Base-by-base conservation (phyloP, 2,329 filamentous ascomycete genomes). In the Penicillium sp. region DNA sequence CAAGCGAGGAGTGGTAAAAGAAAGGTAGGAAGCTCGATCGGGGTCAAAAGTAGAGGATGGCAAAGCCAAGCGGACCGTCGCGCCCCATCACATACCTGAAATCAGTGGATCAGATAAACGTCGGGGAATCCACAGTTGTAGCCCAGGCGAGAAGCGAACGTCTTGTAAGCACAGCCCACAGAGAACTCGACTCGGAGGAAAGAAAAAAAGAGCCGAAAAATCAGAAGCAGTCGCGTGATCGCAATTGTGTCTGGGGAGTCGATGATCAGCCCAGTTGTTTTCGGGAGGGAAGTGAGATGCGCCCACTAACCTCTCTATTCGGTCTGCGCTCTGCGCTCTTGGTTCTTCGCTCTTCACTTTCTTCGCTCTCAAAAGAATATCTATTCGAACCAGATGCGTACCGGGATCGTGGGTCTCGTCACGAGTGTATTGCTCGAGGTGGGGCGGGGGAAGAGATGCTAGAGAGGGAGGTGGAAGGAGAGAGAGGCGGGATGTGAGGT, bases 221-320 rank as follows among this genome's bases (percentile, higher is more conserved):
- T 53, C n/a, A 50, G 39, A 43, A 42, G 34, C 16, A 45, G 49
- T 44, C 43, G 44, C 36, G 53, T 52, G 48, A 55, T 55, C 53
- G 49, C 44, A 51, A 48, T 36, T 41, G 44, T 39, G 46, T 38
- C 50, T 41, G 14, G 44, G 13, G 9, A 31, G 22, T 36, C 34
- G 13, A 36, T n/a, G 14, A 47, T 41, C 24, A 41, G 34, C 29
- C 46, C 16, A 40, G 38, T 18, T n/a, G 8, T 22, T n/a, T 42
- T 32, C 39, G n/a, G 18, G 34, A 56, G 40, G 31, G 29, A 21
- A 38, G 22, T 54, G 44, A 38, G 38, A 55, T 34, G 43, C 40
- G 29, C 50, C 50, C 18, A 70, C 70, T 70, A 58, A 72, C 70
- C 66, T 68, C 53, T 72, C 69, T 72, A 70, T 55, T 42, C 16